Evolutionary conservation across 2,329 filamentous ascomycete genomes (phyloP).

Genomic region (Claviceps sp.): DNA sequence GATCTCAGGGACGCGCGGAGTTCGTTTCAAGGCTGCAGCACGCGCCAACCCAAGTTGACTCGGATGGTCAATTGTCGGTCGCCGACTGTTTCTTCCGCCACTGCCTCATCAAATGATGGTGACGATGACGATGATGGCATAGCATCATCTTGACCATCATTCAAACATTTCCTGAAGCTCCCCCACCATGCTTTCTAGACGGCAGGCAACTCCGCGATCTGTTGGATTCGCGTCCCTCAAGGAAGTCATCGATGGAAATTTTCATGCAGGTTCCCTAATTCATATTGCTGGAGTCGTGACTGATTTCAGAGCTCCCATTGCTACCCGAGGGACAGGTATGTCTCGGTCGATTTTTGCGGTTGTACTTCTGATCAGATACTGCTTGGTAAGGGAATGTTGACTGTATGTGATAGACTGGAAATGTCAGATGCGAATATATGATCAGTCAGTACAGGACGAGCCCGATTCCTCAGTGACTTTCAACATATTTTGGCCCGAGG

Average conservation of each 20-base stretch:
- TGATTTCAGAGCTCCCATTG: slow-evolving; percentile 43
- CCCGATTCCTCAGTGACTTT: slow-evolving; percentile 28
- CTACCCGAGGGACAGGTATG: slow-evolving; percentile 39
- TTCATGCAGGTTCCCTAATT: slow-evolving; percentile 21
- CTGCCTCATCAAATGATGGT: neutral
- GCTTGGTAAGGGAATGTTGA: neutral
- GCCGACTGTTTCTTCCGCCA: neutral
- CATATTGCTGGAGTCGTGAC: slow-evolving; percentile 59
- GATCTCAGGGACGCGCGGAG: neutral
- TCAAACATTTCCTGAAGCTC: neutral
- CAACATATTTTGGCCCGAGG: slow-evolving; percentile 44
- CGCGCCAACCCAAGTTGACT: neutral
- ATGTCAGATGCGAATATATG: slow-evolving; percentile 46
- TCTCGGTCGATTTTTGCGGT: neutral
- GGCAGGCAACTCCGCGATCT: slow-evolving; percentile 5
- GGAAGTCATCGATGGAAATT: slow-evolving; percentile 29
- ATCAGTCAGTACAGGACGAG: slow-evolving; percentile 38
- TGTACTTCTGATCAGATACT: neutral
- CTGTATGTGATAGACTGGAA: slow-evolving; percentile 37
- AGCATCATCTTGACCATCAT: neutral
- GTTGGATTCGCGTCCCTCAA: slow-evolving; percentile 18
- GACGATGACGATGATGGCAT: neutral
- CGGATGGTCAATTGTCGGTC: neutral
- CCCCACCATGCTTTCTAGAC: slow-evolving; percentile 2
- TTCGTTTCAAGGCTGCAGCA: neutral